phyloP scores from a whole-genome alignment of 805 yeast genomes.

The Naumovozyma castellii region DNA sequence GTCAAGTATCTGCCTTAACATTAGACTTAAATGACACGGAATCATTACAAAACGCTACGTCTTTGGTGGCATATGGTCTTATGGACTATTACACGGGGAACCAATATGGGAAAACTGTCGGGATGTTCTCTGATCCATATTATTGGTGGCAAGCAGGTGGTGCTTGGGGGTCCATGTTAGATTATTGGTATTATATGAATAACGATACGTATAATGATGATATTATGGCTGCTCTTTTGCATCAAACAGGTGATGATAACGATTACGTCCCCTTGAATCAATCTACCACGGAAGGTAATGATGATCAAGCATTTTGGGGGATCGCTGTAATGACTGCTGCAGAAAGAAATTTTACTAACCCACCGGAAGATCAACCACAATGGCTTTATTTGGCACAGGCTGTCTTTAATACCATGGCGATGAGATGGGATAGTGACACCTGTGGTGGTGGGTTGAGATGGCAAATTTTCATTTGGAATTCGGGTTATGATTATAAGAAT shows the following conservation, averaged over 20 bases:
- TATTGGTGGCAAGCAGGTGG: conserved; percentile 99
- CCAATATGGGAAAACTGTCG: conserved; percentile 65
- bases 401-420: conserved; percentile 80
- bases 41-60: conserved; percentile 40
- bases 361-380: conserved; percentile 46
- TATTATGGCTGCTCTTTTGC: conserved; percentile 52
- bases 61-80: conserved; percentile 57
- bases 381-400: conserved; percentile 87
- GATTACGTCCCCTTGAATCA: conserved; percentile 85
- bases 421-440: conserved; percentile 65
- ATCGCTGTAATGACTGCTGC: conserved; percentile 87
- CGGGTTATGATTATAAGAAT: conserved; percentile 90
- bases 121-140: conserved; percentile 82
- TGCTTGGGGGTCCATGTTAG: conserved; percentile 82
- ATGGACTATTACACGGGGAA: conserved; percentile 73
- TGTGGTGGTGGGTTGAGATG: conserved; percentile 92
- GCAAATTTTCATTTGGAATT: conserved; percentile 93
- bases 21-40: conserved; percentile 25
- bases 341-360: conserved; percentile 74
- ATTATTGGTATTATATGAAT: conserved; percentile 61
- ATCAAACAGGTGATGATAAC: conserved; percentile 64
- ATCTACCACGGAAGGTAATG: conserved; percentile 90
- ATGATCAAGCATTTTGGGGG: conserved; percentile 98
- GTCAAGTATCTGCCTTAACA: conserved; percentile 10
- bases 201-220: conserved; percentile 56